Evolutionary conservation across 2,329 filamentous ascomycete species (phyloP).

Genomic region (Diplodia sapinea): DNA sequence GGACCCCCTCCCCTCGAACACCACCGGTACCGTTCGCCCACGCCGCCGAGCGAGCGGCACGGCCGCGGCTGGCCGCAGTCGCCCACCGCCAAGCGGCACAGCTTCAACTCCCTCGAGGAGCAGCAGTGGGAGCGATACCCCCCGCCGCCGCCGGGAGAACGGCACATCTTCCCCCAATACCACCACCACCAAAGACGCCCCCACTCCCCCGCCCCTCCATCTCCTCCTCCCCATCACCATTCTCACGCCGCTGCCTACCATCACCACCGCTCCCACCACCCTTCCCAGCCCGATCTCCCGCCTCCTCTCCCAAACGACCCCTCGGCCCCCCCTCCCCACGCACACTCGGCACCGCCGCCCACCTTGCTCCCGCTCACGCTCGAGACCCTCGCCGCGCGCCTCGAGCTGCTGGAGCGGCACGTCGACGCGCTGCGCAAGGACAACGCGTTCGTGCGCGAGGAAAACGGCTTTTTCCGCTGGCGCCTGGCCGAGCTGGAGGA

Average conservation of each 20-base stretch:
- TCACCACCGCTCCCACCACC: not conserved
- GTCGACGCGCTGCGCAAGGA: not conserved
- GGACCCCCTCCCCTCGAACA: not conserved
- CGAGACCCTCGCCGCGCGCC: not conserved
- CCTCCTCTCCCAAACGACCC: not conserved
- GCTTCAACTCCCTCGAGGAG: not conserved
- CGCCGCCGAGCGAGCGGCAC: slow-evolving; percentile 11
- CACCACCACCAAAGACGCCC: not conserved
- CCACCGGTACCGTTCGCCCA: slow-evolving; percentile 3
- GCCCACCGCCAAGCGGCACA: not conserved
- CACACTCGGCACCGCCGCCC: too few species aligned
- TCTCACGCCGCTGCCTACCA: not conserved
- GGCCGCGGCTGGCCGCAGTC: not conserved
- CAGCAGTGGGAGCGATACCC: not conserved
- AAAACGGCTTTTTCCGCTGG: slow-evolving; percentile 14
- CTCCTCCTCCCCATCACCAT: not conserved
- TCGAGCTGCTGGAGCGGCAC: not conserved
- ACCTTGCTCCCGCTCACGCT: not conserved
- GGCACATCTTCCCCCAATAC: not conserved
- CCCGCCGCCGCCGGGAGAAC: not conserved
- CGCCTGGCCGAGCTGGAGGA: slow-evolving; percentile 4
- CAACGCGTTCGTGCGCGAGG: not conserved
- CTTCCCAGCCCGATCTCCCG: not conserved
- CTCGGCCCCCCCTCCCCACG: not conserved
- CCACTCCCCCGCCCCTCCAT: not conserved